A percentile compares a stretch with the other conserved stretches of the same genome.
Evolutionary conservation across 257 asterid species (phyloP).

Genomic region (Capsicum chinense): DNA sequence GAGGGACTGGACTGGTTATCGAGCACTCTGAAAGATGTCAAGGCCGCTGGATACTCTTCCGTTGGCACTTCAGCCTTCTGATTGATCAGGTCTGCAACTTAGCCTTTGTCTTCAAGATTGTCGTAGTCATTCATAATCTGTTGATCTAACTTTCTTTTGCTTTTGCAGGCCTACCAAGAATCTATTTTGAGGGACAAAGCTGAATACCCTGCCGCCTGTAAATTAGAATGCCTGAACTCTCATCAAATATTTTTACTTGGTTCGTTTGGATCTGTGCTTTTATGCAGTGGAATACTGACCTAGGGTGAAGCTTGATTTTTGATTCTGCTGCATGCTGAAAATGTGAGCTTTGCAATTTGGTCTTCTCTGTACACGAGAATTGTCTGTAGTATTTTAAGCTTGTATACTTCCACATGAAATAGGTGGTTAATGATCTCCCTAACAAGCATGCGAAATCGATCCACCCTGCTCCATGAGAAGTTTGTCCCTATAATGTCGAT

Average conservation of each 20-base stretch:
- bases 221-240: slow-evolving; percentile 28
- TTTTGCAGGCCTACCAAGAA: slow-evolving; percentile 20
- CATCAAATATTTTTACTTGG: slow-evolving; percentile 9
- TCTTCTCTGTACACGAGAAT: background rate
- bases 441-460: background rate
- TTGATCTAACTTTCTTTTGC: slow-evolving; percentile 12
- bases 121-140: background rate
- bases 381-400: slow-evolving; percentile 18
- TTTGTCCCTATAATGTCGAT: background rate
- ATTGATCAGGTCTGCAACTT: slow-evolving; percentile 45
- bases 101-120: slow-evolving; percentile 15
- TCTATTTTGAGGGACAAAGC: slow-evolving; percentile 42
- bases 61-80: slow-evolving; percentile 78
- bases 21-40: slow-evolving; percentile 81
- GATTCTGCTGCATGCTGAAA: background rate
- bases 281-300: slow-evolving; percentile 21
- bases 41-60: slow-evolving; percentile 86
- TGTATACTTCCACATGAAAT: background rate
- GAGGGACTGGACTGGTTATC: slow-evolving; percentile 98
- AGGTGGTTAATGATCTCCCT: background rate
- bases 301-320: slow-evolving; percentile 24
- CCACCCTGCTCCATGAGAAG: background rate
- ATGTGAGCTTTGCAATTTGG: background rate
- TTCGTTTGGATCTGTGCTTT: slow-evolving; percentile 27
- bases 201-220: slow-evolving; percentile 36